These are phyloP conservation scores for Penicillium rolfsii DNA, from an alignment of 2,329 filamentous ascomycete species.

Conservation along the genomic window DNA sequence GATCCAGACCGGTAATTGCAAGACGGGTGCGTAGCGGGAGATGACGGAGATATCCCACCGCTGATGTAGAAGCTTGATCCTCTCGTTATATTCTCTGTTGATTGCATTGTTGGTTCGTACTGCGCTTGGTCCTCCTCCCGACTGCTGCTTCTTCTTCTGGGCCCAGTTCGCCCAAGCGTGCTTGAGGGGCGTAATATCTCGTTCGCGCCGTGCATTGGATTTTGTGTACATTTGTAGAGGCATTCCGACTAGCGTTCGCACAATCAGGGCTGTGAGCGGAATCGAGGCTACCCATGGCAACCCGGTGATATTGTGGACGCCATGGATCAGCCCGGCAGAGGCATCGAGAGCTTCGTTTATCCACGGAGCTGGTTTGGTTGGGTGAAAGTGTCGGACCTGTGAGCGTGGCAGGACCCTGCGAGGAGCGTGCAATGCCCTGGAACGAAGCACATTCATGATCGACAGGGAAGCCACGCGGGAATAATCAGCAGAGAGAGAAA, in stretches of 20 bases:
- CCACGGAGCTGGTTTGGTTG: conserved; percentile 48
- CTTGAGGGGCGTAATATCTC: conserved; percentile 49
- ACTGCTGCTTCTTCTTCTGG: not conserved
- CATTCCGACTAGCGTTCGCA: conserved; percentile 54
- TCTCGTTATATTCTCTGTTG: not conserved
- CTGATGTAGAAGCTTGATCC: conserved; percentile 33
- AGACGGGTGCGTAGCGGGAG: conserved; percentile 38
- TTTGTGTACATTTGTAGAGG: conserved; percentile 53
- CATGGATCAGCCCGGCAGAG: conserved; percentile 52
- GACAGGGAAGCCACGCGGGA: not conserved
- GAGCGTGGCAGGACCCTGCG: conserved; percentile 15
- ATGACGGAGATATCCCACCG: conserved; percentile 41
- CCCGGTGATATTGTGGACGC: conserved; percentile 54
- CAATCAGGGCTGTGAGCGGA: conserved; percentile 57
- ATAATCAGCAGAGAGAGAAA: not conserved
- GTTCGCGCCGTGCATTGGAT: conserved; percentile 45
- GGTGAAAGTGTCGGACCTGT: conserved; percentile 55
- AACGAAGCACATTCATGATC: conserved; percentile 22
- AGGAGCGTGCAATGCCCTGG: conserved; percentile 8
- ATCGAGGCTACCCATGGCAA: conserved; percentile 60
- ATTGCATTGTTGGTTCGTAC: not conserved
- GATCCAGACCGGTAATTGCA: conserved; percentile 54
- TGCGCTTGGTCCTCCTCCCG: not conserved
- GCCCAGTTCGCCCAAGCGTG: conserved; percentile 38
- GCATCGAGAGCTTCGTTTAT: conserved; percentile 49